Conservation (phyloP, 23 red algal genomes). For the Gracilaria domingensis region DNA sequence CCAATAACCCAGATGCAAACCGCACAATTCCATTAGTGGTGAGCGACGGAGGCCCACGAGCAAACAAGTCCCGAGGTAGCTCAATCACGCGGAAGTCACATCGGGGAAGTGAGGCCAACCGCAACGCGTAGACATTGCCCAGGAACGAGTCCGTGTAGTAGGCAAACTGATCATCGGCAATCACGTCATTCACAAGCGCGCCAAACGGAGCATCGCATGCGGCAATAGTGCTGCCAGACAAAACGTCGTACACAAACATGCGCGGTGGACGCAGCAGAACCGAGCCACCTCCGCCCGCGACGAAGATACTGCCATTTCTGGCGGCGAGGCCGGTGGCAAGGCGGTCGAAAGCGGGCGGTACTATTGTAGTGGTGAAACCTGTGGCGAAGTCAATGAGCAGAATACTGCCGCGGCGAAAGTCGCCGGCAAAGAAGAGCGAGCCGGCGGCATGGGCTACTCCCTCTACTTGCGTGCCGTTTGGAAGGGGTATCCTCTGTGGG, state of each 20-base stretch:
- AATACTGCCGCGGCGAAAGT: not conserved
- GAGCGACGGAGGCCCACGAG: not conserved
- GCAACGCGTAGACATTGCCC: conserved; percentile 10
- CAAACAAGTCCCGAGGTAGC: conserved; percentile 10
- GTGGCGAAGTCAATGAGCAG: conserved; percentile 38
- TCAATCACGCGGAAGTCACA: conserved; percentile 2
- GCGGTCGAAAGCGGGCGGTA: not conserved
- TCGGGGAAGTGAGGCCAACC: not conserved
- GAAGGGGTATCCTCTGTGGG: not conserved
- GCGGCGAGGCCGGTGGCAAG: not conserved
- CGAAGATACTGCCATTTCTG: conserved; percentile 10
- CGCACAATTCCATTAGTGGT: conserved; percentile 26
- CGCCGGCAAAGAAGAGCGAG: conserved; percentile 21
- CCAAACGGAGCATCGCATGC: conserved; percentile 20
- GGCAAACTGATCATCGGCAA: conserved; percentile 4
- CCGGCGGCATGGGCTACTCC: conserved; percentile 38
- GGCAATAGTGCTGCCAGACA: conserved; percentile 11
- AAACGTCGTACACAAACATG: conserved; percentile 46
- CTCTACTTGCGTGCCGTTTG: conserved; percentile 4
- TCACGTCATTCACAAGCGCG: conserved; percentile 44
- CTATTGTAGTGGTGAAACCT: conserved; percentile 26
- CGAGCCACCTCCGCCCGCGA: conserved; percentile 40
- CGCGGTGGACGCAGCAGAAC: not conserved
- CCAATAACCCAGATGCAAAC: conserved; percentile 17
- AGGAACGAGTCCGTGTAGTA: conserved; percentile 39